Evolutionary conservation across 1,139 yeast species (phyloP).

Genomic region (Nakaseomyces kungkrabaensis): DNA sequence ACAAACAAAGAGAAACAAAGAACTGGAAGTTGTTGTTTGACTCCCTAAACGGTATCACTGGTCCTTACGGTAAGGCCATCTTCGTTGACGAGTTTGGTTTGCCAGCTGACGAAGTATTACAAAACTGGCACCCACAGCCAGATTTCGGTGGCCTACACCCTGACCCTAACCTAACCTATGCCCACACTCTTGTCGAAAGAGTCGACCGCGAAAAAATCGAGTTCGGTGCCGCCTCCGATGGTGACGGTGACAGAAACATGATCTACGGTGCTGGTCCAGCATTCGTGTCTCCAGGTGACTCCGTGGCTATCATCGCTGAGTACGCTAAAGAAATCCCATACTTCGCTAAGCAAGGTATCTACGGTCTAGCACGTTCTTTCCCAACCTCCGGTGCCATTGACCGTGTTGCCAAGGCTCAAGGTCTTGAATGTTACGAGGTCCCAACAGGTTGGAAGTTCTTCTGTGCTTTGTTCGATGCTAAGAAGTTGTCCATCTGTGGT

Average conservation of each 20-base stretch:
- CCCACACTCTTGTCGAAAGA: conserved; percentile 71
- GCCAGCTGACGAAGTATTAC: conserved; percentile 51
- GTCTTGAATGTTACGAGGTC: conserved; percentile 76
- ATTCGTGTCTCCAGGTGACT: conserved; percentile 96
- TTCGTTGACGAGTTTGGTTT: conserved; percentile 80
- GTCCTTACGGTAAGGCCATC: conserved; percentile 85
- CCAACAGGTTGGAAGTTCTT: conserved; percentile 99
- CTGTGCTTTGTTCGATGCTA: conserved; percentile 88
- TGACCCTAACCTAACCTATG: conserved; percentile 94
- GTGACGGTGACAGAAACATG: conserved; percentile 99
- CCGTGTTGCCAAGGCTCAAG: conserved; percentile 73
- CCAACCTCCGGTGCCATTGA: conserved; percentile 95
- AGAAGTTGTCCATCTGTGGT: conserved; percentile 91
- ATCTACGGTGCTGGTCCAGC: conserved; percentile 88
- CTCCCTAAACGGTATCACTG: conserved; percentile 91
- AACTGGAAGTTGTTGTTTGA: conserved; percentile 75
- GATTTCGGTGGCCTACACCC: conserved; percentile 98
- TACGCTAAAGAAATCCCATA: conserved; percentile 82
- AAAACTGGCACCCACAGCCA: conserved; percentile 67
- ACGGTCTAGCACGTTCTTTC: conserved; percentile 97
- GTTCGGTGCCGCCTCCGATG: conserved; percentile 97
- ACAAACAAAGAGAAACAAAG: conserved; percentile 36
- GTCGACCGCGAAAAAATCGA: conserved; percentile 76
- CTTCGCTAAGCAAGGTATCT: conserved; percentile 74
- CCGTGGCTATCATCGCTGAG: conserved; percentile 95